Evolutionary conservation across 2,329 filamentous ascomycete genomes (phyloP).

Genomic region (Aplosporella prunicola): DNA sequence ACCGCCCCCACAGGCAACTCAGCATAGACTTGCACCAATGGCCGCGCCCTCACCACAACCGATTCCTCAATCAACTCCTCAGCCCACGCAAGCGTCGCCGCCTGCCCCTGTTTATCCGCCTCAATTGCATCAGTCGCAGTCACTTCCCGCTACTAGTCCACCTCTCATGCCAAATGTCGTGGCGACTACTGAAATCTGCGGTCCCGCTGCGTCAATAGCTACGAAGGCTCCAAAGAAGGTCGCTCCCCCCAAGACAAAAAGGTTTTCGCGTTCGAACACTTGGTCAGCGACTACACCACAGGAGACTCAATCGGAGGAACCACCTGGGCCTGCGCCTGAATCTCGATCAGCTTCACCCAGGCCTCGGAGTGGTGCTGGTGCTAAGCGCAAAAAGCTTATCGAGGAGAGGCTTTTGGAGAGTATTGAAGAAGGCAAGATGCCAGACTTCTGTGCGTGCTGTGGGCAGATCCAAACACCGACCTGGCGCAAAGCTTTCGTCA

Average conservation of each 20-base stretch:
- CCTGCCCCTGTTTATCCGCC: not conserved
- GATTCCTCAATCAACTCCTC: not conserved
- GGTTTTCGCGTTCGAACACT: slow-evolving; percentile 27
- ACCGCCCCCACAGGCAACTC: slow-evolving; percentile 3
- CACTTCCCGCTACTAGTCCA: not conserved
- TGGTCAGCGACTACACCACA: slow-evolving; percentile 22
- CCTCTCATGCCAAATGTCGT: not conserved
- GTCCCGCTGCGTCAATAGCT: not conserved
- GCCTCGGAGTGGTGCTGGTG: slow-evolving; percentile 41
- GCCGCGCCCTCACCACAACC: not conserved
- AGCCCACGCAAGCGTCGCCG: not conserved
- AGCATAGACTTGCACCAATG: slow-evolving; percentile 5
- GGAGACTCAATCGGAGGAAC: slow-evolving; percentile 24
- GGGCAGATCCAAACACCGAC: slow-evolving; percentile 93
- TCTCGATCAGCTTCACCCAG: slow-evolving; percentile 6
- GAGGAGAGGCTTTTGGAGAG: slow-evolving; percentile 46
- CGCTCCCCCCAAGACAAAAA: slow-evolving; percentile 18
- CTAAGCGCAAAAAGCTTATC: slow-evolving; percentile 58
- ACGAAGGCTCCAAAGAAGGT: slow-evolving; percentile 7
- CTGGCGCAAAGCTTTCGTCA: slow-evolving; percentile 71
- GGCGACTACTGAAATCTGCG: not conserved
- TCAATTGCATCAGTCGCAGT: not conserved
- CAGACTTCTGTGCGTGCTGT: slow-evolving; percentile 84
- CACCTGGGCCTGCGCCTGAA: not conserved
- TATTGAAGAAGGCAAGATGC: slow-evolving; percentile 72